These are phyloP conservation scores for Trichophyton equinum DNA, from an alignment of 2,329 filamentous ascomycete genomes.

Conservation along the genomic window DNA sequence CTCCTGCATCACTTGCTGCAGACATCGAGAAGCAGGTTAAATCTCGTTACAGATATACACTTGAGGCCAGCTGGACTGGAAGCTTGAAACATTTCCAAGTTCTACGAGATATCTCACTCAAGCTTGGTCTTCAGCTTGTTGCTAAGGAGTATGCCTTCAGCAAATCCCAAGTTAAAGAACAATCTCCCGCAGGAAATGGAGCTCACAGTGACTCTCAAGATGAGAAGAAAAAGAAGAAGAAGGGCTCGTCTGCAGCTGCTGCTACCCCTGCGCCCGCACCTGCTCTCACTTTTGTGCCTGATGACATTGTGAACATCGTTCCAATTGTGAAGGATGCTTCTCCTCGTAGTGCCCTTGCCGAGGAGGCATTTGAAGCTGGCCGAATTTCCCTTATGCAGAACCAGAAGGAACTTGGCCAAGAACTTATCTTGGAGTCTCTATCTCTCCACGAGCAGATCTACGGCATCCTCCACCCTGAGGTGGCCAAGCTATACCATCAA, in stretches of 20 bases:
- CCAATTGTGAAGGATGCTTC: conserved; percentile 89
- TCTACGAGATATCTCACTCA: conserved; percentile 76
- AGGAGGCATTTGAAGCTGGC: conserved; percentile 90
- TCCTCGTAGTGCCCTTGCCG: conserved; percentile 77
- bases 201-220: conserved; percentile 25
- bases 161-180: conserved; percentile 30
- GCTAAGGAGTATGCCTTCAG: conserved; percentile 64
- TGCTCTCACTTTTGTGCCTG: conserved; percentile 57
- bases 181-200: conserved; percentile 27
- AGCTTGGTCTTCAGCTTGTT: conserved; percentile 78
- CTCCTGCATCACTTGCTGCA: conserved; percentile 55
- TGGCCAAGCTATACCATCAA: conserved; percentile 87
- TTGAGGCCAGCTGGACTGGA: conserved; percentile 56
- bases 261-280: conserved; percentile 33
- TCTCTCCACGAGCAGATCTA: conserved; percentile 98
- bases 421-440: conserved; percentile 87
- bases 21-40: conserved; percentile 60
- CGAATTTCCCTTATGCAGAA: conserved; percentile 91
- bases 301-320: conserved; percentile 86
- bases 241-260: conserved; percentile 36
- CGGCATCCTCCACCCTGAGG: conserved; percentile 90
- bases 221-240: conserved; percentile 42
- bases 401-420: conserved; percentile 90
- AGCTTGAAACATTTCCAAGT: conserved; percentile 65
- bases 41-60: conserved; percentile 62